Evolutionary conservation across 225 moss, liverwort and hornwort genomes (phyloP).

Genomic region (Neckera pumila): DNA sequence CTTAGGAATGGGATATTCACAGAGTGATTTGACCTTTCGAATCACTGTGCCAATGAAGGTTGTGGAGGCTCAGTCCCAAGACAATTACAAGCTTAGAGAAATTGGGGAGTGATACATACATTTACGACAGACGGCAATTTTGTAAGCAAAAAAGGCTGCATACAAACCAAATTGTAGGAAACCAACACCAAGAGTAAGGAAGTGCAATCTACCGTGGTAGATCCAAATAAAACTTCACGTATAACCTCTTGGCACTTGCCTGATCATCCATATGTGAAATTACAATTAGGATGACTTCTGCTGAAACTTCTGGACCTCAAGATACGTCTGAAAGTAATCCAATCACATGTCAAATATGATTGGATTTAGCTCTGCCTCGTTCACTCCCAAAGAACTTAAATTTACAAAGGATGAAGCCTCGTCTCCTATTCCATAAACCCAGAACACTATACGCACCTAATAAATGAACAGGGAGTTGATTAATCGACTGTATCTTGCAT

Average conservation of each 20-base stretch:
- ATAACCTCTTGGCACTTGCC: neutral
- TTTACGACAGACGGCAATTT: neutral
- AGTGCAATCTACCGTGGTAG: neutral
- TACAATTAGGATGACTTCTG: neutral
- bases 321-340: neutral
- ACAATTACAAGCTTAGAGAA: neutral
- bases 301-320: neutral
- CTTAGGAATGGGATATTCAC: too few relatives aligned
- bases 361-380: neutral
- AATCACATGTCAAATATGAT: neutral
- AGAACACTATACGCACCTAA: neutral
- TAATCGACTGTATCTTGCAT: neutral
- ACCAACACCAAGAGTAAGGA: neutral
- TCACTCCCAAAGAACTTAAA: slow-evolving; percentile 1
- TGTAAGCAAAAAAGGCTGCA: neutral
- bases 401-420: neutral
- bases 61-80: too few relatives aligned
- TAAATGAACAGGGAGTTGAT: neutral
- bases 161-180: neutral
- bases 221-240: neutral
- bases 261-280: neutral
- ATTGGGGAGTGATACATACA: neutral
- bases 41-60: too few relatives aligned
- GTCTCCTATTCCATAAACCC: neutral
- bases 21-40: too few relatives aligned